Conservation (phyloP, 2,329 filamentous ascomycete genomes). For the Fusarium camptoceras region DNA sequence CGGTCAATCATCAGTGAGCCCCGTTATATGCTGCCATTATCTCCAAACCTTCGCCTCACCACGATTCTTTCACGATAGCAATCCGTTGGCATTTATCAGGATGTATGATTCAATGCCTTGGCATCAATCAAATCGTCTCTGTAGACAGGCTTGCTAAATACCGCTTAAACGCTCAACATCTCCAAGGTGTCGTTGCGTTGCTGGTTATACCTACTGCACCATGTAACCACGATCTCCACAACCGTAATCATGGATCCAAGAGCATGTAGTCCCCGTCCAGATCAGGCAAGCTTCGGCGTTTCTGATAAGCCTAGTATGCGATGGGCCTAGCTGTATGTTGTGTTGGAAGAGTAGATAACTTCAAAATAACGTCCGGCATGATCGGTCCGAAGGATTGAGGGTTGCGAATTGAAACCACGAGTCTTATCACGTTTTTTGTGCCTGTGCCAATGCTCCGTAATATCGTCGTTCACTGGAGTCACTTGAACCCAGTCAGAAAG, state of each 20-base stretch:
- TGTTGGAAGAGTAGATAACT: conserved; percentile 4
- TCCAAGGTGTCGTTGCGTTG: conserved; percentile 6
- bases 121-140: not conserved
- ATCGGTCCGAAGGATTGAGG: not conserved
- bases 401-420: conserved; percentile 2
- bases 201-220: not conserved
- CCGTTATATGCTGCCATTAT: conserved; percentile 19
- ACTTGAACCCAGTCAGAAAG: not conserved
- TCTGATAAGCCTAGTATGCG: conserved; percentile 18
- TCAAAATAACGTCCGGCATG: not conserved
- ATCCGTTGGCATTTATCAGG: not conserved
- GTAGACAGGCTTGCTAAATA: not conserved
- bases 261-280: conserved; percentile 9
- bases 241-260: conserved; percentile 2
- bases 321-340: not conserved
- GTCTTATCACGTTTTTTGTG: conserved; percentile 21
- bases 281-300: conserved; percentile 6
- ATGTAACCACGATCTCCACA: conserved; percentile 14
- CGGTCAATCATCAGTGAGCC: not conserved
- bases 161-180: not conserved
- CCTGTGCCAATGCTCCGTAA: not conserved
- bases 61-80: not conserved
- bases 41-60: not conserved
- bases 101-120: not conserved
- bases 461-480: conserved; percentile 3